These are phyloP conservation scores for Coemansia sp. DNA, from an alignment of 192 early-diverging fungal species.

Conservation along the genomic window DNA sequence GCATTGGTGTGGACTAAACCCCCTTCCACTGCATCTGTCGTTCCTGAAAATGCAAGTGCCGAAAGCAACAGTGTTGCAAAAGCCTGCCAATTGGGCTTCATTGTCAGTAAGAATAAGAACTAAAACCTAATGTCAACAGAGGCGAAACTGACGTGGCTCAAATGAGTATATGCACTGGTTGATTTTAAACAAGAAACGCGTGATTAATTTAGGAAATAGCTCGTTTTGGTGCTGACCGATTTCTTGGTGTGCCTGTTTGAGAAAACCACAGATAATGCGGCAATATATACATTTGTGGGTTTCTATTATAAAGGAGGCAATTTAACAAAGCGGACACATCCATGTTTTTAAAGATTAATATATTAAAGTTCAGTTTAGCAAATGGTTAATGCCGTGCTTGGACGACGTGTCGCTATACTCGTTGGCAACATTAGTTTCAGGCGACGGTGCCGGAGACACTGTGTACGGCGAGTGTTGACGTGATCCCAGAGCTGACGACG, in stretches of 20 bases:
- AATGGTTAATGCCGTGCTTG: constrained; percentile 31
- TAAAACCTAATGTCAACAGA: background rate
- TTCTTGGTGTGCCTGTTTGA: no score
- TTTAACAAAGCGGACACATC: no score
- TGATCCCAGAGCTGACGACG: constrained; percentile 14
- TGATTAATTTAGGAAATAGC: no score
- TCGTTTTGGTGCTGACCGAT: no score
- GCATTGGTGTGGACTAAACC: constrained; percentile 48
- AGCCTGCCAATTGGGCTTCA: background rate
- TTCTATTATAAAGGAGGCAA: no score
- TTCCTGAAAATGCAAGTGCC: background rate
- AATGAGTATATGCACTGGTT: no score
- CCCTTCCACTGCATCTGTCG: background rate
- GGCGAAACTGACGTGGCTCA: background rate
- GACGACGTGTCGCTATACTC: constrained; percentile 4
- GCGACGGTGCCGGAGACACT: constrained; percentile 27
- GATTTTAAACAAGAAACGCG: no score
- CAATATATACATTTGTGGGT: no score
- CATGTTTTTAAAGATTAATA: background rate
- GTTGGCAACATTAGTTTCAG: constrained; percentile 9
- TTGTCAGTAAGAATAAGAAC: background rate
- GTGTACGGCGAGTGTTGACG: constrained; percentile 23
- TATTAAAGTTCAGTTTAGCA: constrained; percentile 27
- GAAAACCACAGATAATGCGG: no score
- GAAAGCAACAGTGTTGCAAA: background rate